Evolutionary conservation across 2,329 filamentous ascomycete species (phyloP), one percentile per base, ranked within the genome.

Genomic region (Talaromyces sp.): DNA sequence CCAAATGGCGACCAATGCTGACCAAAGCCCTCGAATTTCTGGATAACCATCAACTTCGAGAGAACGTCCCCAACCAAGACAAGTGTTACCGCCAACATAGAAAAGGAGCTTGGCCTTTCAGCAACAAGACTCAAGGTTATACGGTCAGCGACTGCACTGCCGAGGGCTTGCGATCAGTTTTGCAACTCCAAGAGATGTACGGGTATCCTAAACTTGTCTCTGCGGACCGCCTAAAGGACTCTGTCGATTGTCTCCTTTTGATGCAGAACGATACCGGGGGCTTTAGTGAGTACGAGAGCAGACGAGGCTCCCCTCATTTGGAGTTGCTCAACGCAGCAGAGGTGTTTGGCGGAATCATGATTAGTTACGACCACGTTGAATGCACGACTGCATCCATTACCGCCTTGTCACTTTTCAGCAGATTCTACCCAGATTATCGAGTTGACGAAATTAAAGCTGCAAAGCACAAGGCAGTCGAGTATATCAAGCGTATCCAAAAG

Each of bases 361-460:
- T 99, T 62, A 94, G 98, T 74, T 99, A 99, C 76, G 92, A 97
- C 76, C 98, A 99, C 73, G 93, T 94, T 0, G 95, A 99, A 77
- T 99, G 95, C 81, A 99, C 95, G 0, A 98, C 95, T 2, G 93
- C 95, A 0, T 92, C 93, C 35, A 90, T 99, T 3, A 97, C 92
- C 1, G 93, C 91, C 0, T 82, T 99, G 22, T 90, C 89, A 4
- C 83, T 94, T 1, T 98, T 98, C 82, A 86, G 87, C 69, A 85
- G 90, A 72, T 84, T 91, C 75, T 96, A 92, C 82, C 92, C 94
- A 0, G 82, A 89, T 33, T 96, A 99, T 77, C 87, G 94, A 59
- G 75, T 85, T 0, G 77, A 84, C 0, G 94, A 98, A 66, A 94
- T 99, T 69, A 82, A 85, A 9, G 75, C 74, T 0, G 92, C 95